Evolutionary conservation across 257 asterid species (phyloP), one percentile per base, ranked within the genome.

Genomic region (Hygrophila difformis): DNA sequence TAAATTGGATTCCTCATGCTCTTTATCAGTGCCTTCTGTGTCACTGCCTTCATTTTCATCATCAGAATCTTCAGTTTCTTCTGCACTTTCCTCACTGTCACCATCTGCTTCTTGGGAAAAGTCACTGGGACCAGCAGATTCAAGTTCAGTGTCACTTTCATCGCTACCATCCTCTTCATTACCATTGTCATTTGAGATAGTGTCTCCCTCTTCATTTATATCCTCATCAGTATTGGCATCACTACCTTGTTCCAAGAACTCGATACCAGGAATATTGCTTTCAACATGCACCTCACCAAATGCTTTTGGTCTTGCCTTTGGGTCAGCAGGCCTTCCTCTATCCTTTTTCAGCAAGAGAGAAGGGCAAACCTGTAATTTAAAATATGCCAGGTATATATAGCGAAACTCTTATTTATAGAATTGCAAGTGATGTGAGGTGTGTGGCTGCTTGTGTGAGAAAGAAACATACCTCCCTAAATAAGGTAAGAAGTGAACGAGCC

Each of bases 281-380:
- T 69, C 60, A 9, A 89, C 77, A 26, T 67, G 67, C 60, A 85
- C 87, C 60, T 85, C 96, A 49, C 97, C 97, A 60, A 58, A 89
- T 44, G 91, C 94, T 70, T 85, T 89, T 15, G 88, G 96, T 59
- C 39, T 75, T 18, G 97, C 93, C 67, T 89, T 77, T 3, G 79
- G 68, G 55, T 77, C 59, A 50, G 61, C 22, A 15, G 93, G 84
- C 62, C 96, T 76, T 39, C 97, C 97, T 67, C 97, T 71, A 56
- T 89, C 97, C 71, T 89, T 89, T 76, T 89, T 89, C 46, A 66
- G 31, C 68, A 89, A 66, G 46, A 89, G 71, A 14, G 94, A 77
- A 51, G 97, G 97, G 70, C 93, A 85, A 62, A 85, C 76, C 97
- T 89, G 82, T 49, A 75, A 60, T n/a, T n/a, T n/a, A n/a, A n/a